Evolutionary conservation across 2,329 filamentous ascomycete genomes (phyloP).

Genomic region (Aspergillus arachidicola): DNA sequence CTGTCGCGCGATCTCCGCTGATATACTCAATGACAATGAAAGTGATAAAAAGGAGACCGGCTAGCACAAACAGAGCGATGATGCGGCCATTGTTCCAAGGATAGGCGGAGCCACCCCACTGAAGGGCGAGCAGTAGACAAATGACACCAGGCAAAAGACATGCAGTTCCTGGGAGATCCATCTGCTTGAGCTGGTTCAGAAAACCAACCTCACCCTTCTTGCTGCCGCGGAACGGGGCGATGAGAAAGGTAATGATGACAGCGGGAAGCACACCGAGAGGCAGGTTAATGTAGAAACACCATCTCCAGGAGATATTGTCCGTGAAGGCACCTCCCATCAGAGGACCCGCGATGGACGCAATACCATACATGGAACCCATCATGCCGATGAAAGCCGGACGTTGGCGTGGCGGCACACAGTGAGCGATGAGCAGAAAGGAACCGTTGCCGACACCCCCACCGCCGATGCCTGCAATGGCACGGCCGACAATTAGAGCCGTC

Average conservation of each 20-base stretch:
- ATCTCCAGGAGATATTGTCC: constrained; percentile 32
- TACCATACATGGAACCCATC: constrained; percentile 38
- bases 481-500: constrained; percentile 5
- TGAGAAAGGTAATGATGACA: constrained; percentile 42
- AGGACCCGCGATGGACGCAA: constrained; percentile 39
- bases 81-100: constrained; percentile 47
- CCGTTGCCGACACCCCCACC: constrained; percentile 30
- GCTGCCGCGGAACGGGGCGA: constrained; percentile 40
- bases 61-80: constrained; percentile 44
- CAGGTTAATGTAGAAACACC: constrained; percentile 61
- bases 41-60: constrained; percentile 45
- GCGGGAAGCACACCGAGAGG: constrained; percentile 48
- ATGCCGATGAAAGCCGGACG: constrained; percentile 34
- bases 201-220: constrained; percentile 26
- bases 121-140: constrained; percentile 51
- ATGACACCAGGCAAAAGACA: constrained; percentile 26
- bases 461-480: constrained; percentile 8
- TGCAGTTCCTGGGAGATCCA: constrained; percentile 49
- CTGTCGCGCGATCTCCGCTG: constrained; percentile 4
- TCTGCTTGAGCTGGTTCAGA: constrained; percentile 28
- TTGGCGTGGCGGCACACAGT: constrained; percentile 19
- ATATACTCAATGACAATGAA: constrained; percentile 35
- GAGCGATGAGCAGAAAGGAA: constrained; percentile 28
- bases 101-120: constrained; percentile 54
- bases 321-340: constrained; percentile 23